These are phyloP conservation scores for Xerocomus subilludens DNA, from an alignment of 1,284 basidiomycete species.

Conservation along the genomic window DNA sequence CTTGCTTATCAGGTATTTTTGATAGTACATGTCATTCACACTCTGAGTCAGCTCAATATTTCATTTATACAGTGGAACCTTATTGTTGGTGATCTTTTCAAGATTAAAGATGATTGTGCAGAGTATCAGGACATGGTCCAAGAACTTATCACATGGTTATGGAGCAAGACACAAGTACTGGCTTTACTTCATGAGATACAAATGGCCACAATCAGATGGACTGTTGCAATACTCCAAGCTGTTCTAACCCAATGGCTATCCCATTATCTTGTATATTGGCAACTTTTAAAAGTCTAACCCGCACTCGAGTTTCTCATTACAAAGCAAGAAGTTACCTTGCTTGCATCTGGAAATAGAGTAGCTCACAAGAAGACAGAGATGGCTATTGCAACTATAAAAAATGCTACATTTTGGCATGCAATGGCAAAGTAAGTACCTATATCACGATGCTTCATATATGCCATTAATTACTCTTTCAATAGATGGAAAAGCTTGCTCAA, in stretches of 20 bases:
- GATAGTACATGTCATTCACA: background rate
- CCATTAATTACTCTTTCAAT: too few species aligned
- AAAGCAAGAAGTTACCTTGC: conserved; percentile 1
- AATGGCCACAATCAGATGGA: background rate
- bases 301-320: conserved; percentile 21
- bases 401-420: conserved; percentile 32
- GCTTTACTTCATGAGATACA: conserved; percentile 38
- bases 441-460: too few species aligned
- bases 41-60: background rate
- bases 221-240: conserved; percentile 30
- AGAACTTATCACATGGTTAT: conserved; percentile 49
- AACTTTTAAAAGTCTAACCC: conserved; percentile 44
- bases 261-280: conserved; percentile 48
- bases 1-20: conserved; percentile 27
- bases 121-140: conserved; percentile 30
- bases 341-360: conserved; percentile 2
- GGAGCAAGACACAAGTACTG: conserved; percentile 45
- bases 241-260: conserved; percentile 53
- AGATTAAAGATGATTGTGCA: conserved; percentile 1
- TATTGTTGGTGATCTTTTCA: conserved; percentile 18
- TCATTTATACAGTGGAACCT: conserved; percentile 8
- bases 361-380: conserved; percentile 2
- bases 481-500: conserved; percentile 30
- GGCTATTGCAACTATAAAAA: conserved; percentile 14
- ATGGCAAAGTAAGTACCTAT: conserved; percentile 19